Evolutionary conservation across 306 rosid species (phyloP), one percentile per base, ranked within the genome.

Genomic region (Cicer chorassanicum): DNA sequence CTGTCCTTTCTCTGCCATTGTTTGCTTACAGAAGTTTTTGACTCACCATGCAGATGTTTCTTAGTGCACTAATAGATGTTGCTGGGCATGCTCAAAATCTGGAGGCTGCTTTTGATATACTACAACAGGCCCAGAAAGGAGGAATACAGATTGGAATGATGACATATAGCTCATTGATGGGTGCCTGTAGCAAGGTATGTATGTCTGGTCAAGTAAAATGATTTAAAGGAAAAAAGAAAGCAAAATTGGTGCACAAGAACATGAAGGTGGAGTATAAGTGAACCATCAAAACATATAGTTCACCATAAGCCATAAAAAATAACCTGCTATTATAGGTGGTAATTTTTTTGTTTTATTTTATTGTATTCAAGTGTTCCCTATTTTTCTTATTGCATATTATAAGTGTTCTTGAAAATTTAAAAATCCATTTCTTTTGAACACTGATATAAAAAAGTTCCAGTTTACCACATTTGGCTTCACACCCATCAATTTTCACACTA

Each of bases 111-210:
- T 94, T 94, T 82, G 89, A 82, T 79, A 80, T 90, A 74, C 65
- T 94, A 71, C 81, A 80, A 49, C 89, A 91, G 78, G 93, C 95
- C 66, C 87, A 67, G 61, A 81, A 65, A 45, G 83, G 62, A 85
- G 93, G 98, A 88, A 73, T 85, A 51, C 59, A 15, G 15, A 73
- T 86, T 78, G 97, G 97, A 75, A 87, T 72, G 44, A 75, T 90
- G 75, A 63, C 96, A 69, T 94, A 90, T 84, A 90, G 98, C 82
- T 91, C 98, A 66, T 83, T 94, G 89, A 91, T 94, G 98, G 98
- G 98, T 40, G 98, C 98, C 69, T 94, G 97, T 84, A 86, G 97
- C 90, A 90, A 94, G 83, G 98, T 94, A 92, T 78, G 95, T 87
- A 92, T 78, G 93, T 87, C 63, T 56, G 59, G 24, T 53, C 64